Percentiles rank a stretch among this genome's conserved stretches.
Evolutionary conservation across 1,284 basidiomycete genomes (phyloP).

Genomic region (Trichosporon asahii): DNA sequence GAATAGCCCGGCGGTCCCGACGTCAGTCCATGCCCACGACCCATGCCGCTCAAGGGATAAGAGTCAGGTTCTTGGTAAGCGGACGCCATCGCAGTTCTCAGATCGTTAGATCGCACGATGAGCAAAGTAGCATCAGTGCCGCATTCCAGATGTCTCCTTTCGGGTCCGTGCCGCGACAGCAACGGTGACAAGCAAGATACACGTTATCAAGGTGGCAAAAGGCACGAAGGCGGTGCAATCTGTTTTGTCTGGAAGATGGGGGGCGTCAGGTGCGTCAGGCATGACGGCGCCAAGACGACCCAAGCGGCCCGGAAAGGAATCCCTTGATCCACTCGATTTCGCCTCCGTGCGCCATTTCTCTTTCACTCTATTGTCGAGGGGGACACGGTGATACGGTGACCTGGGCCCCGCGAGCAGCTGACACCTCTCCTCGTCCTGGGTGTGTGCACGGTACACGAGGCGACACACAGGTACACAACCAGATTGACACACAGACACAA

Average conservation of each 20-base stretch:
- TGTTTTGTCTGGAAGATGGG: too few relatives aligned
- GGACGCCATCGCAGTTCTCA: too few relatives aligned
- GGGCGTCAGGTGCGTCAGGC: too few relatives aligned
- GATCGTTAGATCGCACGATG: too few relatives aligned
- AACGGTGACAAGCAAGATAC: background rate
- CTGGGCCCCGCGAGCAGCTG: background rate
- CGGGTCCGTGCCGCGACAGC: background rate
- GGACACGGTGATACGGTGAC: too few relatives aligned
- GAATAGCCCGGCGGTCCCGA: too few relatives aligned
- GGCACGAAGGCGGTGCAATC: background rate
- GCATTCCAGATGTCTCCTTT: background rate
- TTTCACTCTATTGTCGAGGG: background rate
- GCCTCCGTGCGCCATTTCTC: background rate
- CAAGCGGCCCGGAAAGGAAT: background rate
- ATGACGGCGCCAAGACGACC: background rate
- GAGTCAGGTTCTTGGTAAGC: too few relatives aligned
- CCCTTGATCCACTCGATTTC: background rate
- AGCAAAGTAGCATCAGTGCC: background rate
- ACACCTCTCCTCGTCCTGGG: background rate
- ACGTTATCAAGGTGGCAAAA: background rate
- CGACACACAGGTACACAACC: background rate
- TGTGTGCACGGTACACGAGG: background rate
- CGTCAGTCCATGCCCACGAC: too few relatives aligned
- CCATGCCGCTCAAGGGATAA: too few relatives aligned
- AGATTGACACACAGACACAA: background rate